Conservation (phyloP, 805 yeast genomes). For the Babjeviella inositovora region DNA sequence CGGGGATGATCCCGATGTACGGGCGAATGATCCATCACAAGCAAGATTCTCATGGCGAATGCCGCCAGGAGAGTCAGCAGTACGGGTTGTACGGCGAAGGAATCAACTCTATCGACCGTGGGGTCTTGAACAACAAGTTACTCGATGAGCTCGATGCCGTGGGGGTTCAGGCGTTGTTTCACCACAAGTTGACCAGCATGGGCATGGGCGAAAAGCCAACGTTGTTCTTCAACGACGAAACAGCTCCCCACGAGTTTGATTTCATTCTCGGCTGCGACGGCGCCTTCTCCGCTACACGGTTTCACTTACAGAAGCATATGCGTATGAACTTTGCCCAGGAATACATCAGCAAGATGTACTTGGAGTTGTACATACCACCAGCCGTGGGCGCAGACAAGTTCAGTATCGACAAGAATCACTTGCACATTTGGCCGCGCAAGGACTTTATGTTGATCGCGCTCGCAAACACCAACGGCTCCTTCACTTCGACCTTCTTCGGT, state of each 20-base stretch:
- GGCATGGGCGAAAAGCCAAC: slow-evolving; percentile 11
- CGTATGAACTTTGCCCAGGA: slow-evolving; percentile 63
- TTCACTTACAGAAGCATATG: slow-evolving; percentile 45
- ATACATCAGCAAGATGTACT: slow-evolving; percentile 70
- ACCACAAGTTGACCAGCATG: slow-evolving; percentile 34
- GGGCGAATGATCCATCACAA: slow-evolving; percentile 88
- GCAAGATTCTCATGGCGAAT: too few relatives aligned
- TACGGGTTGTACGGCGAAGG: slow-evolving; percentile 76
- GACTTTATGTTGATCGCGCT: slow-evolving; percentile 81
- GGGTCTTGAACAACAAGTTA: slow-evolving; percentile 45
- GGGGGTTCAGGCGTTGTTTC: slow-evolving; percentile 29
- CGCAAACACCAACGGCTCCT: slow-evolving; percentile 73
- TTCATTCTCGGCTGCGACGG: slow-evolving; percentile 80
- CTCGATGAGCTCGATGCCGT: slow-evolving; percentile 45
- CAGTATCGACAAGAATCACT: slow-evolving; percentile 51
- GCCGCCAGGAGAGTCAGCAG: slow-evolving; percentile 46
- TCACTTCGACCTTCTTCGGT: slow-evolving; percentile 80
- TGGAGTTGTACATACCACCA: slow-evolving; percentile 68
- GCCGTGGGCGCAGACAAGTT: slow-evolving; percentile 16
- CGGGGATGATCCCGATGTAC: slow-evolving; percentile 64
- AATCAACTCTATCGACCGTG: slow-evolving; percentile 76
- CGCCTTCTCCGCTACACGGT: slow-evolving; percentile 57
- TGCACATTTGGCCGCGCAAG: slow-evolving; percentile 89
- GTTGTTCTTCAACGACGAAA: slow-evolving; percentile 5
- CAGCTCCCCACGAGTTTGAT: slow-evolving; percentile 19